These are phyloP conservation scores for Colletotrichum sp. DNA, from an alignment of 2,329 filamentous ascomycete species.

Conservation along the genomic window DNA sequence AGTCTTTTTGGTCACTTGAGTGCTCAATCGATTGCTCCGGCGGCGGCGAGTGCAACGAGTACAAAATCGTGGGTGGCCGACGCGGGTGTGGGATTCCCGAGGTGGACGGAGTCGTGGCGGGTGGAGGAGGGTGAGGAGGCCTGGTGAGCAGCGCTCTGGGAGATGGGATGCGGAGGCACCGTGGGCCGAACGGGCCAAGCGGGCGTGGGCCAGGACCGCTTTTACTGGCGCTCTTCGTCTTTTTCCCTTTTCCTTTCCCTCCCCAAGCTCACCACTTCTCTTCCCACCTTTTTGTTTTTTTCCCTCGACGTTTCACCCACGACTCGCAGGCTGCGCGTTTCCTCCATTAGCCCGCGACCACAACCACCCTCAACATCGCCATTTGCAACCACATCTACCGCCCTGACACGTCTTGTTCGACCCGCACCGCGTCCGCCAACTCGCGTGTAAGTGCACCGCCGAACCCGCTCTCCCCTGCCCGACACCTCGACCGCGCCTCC, in stretches of 20 bases:
- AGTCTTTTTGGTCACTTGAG: constrained; percentile 25
- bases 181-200: constrained; percentile 22
- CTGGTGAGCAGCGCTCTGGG: constrained; percentile 17
- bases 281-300: constrained; percentile 31
- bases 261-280: constrained; percentile 26
- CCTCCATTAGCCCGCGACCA: constrained; percentile 2
- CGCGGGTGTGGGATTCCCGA: constrained; percentile 33
- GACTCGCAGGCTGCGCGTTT: constrained; percentile 8
- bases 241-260: constrained; percentile 36
- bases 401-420: constrained; percentile 19
- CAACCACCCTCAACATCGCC: constrained; percentile 14
- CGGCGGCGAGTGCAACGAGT: constrained; percentile 64
- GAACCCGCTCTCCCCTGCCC: constrained; percentile 14
- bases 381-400: background rate
- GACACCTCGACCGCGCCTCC: constrained; percentile 17
- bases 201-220: constrained; percentile 21
- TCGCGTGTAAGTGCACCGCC: constrained; percentile 23
- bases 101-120: constrained; percentile 33
- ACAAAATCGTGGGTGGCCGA: constrained; percentile 62
- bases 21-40: constrained; percentile 43
- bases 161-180: constrained; percentile 22
- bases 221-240: constrained; percentile 23
- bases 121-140: constrained; percentile 32
- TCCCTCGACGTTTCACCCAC: constrained; percentile 24
- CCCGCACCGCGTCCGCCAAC: constrained; percentile 18